Base-by-base conservation (phyloP, 495 filamentous ascomycete genomes). In the Penicillium atrosanguineum region DNA sequence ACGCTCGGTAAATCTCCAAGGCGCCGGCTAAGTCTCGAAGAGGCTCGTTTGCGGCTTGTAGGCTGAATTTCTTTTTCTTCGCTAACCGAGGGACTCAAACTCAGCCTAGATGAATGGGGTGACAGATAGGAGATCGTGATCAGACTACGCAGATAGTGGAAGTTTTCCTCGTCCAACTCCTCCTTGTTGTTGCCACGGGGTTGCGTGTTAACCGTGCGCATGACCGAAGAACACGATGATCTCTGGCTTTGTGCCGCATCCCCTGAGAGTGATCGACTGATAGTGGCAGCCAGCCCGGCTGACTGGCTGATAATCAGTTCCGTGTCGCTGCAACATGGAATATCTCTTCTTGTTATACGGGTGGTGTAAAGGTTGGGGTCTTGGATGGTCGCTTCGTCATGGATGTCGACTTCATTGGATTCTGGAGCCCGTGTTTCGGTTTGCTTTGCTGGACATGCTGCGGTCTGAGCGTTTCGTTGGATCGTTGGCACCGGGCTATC, bases 101-200 rank as follows among this genome's bases (percentile, higher is more conserved):
- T 28, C 8, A 28, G 20, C 29, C 31, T 14, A 18, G 55, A 42
- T 20, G 45, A 40, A 18, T 58, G 44, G 11, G 44, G 55, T 1
- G 54, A 37, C 6, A 52, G 31, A 26, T 18, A 57, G n/a, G 64
- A 64, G 41, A 60, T 19, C 21, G 61, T 67, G 55, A 67, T 67
- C 41, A 64, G 44, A 38, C 61, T 65, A 23, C 48, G 44, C 39
- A 67, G 54, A 29, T 67, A 62, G 37, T 61, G 46, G 55, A 68
- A 65, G 14, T 54, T 59, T 44, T 68, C 59, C 44, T 60, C 64
- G 44, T 59, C 50, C 9, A 28, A 49, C 16, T 48, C 31, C n/a
- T 54, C 44, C 15, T 56, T 28, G 31, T 52, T 28, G 7, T 29
- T 26, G 43, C 5, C 34, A 31, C 18, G 42, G 8, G 50, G 20